A percentile compares a stretch with the other conserved stretches of the same genome.
Evolutionary conservation across 2,329 filamentous ascomycete species (phyloP).

Genomic region (Reticulascus tulasneorum): DNA sequence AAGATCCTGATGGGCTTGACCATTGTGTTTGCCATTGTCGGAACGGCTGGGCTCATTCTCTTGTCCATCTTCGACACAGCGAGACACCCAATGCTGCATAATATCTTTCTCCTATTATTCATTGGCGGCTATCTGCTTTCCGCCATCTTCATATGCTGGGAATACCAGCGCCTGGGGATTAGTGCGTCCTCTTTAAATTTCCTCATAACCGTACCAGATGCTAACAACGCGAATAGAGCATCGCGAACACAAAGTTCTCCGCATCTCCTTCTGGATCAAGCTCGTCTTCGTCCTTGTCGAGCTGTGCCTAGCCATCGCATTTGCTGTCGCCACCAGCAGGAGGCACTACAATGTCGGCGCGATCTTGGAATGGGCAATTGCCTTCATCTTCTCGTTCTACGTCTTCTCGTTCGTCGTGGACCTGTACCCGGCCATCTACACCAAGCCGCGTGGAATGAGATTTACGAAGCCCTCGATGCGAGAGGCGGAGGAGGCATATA

Average conservation of each 20-base stretch:
- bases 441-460: slow-evolving; percentile 33
- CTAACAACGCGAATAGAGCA: slow-evolving; percentile 49
- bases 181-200: slow-evolving; percentile 37
- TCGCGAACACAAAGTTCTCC: slow-evolving; percentile 69
- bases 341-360: slow-evolving; percentile 62
- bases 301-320: slow-evolving; percentile 67
- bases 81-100: slow-evolving; percentile 63
- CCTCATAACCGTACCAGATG: not conserved
- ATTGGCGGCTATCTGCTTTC: slow-evolving; percentile 81
- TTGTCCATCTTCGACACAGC: slow-evolving; percentile 82
- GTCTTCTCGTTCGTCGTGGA: slow-evolving; percentile 84
- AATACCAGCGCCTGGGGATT: slow-evolving; percentile 81
- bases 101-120: slow-evolving; percentile 76
- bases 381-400: slow-evolving; percentile 85
- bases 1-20: slow-evolving; percentile 58
- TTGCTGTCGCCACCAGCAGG: slow-evolving; percentile 53
- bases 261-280: slow-evolving; percentile 83
- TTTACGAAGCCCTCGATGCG: slow-evolving; percentile 11
- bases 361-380: slow-evolving; percentile 73
- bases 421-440: slow-evolving; percentile 71
- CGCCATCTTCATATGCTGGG: slow-evolving; percentile 83
- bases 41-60: slow-evolving; percentile 75
- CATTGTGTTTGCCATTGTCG: slow-evolving; percentile 67
- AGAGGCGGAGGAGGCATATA: no score
- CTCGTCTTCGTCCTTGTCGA: slow-evolving; percentile 79